Evolutionary conservation across 2,329 filamentous ascomycete genomes (phyloP), one percentile per base, ranked within the genome.

Genomic region (Coleophoma crateriformis): DNA sequence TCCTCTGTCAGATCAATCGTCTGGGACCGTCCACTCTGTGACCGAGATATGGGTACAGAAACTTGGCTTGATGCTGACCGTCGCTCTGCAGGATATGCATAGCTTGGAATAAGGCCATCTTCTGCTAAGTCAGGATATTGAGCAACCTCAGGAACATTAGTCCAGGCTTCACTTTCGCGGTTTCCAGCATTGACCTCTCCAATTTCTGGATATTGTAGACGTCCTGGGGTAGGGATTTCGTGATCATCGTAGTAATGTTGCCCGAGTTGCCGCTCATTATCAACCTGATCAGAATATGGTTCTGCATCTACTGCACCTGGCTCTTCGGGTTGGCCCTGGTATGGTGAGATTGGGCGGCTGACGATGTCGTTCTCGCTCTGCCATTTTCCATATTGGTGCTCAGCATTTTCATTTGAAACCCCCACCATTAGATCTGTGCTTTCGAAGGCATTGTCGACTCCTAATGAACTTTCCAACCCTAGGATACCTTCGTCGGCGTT

Each of bases 1-100:
- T 67, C 61, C 27, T 54, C 51, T 17, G 55, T 61, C 22, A 63
- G 50, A 47, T 62, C 56, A 19, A 63, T 52, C 39, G 53, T 45
- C 38, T 48, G 47, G 22, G 62, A 62, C 39, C 54, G 55, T 27
- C 33, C 46, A 47, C 56, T 60, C 50, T 56, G 54, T 6, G 58
- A 58, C 19, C 57, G 51, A 45, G 59, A 58, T 50, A 59, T 57
- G 6, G 49, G 45, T 19, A 42, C 35, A 13, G 53, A 45, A n/a
- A 13, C 35, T 7, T 43, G 37, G 20, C 48, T 17, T 33, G 42
- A 43, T 49, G 46, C 37, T 40, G 32, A 45, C 40, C 20, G 32
- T 39, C 35, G 35, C 14, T 44, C 34, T 32, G 40, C 22, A 15
- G 34, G 27, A 2, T 49, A 44, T 40, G 19, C 20, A 27, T n/a